A percentile compares a stretch with the other conserved stretches of the same genome.
phyloP scores from a whole-genome alignment of 2,329 filamentous ascomycete species.

The Dactylellina parvicollis region DNA sequence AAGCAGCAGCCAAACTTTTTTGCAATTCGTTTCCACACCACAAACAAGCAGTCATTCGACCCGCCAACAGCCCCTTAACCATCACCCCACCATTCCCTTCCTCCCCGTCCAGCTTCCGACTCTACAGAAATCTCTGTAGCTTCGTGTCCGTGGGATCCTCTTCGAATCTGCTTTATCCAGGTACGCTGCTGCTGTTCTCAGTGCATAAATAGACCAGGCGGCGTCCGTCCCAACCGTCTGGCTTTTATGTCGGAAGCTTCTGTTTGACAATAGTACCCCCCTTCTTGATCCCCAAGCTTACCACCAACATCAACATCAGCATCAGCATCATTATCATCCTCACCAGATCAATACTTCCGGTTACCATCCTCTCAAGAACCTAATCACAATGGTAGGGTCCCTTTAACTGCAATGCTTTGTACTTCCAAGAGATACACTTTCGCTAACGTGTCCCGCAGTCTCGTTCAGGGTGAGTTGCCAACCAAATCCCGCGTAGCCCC shows the following conservation, averaged over 20 bases:
- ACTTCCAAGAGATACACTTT: background rate
- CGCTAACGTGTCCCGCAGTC: slow-evolving; percentile 18
- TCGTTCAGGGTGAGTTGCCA: slow-evolving; percentile 42
- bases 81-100: slow-evolving; percentile 49
- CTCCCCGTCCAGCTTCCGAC: background rate
- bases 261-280: slow-evolving; percentile 38
- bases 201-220: slow-evolving; percentile 40
- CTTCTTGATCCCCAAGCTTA: slow-evolving; percentile 36
- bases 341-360: slow-evolving; percentile 24
- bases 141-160: slow-evolving; percentile 49
- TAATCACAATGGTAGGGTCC: slow-evolving; percentile 37
- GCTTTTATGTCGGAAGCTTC: slow-evolving; percentile 22
- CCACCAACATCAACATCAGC: slow-evolving; percentile 1
- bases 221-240: slow-evolving; percentile 19
- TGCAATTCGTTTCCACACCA: slow-evolving; percentile 20
- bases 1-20: slow-evolving; percentile 43
- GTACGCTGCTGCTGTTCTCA: slow-evolving; percentile 17
- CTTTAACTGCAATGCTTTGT: background rate
- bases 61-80: slow-evolving; percentile 51
- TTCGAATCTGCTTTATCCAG: slow-evolving; percentile 47
- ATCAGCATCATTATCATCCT: slow-evolving; percentile 25
- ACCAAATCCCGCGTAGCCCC: background rate
- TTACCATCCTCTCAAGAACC: slow-evolving; percentile 3
- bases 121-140: slow-evolving; percentile 21
- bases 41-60: slow-evolving; percentile 49